Evolutionary conservation across 257 asterid species (phyloP), one percentile per base, ranked within the genome.

Genomic region (Scutellaria galericulata): DNA sequence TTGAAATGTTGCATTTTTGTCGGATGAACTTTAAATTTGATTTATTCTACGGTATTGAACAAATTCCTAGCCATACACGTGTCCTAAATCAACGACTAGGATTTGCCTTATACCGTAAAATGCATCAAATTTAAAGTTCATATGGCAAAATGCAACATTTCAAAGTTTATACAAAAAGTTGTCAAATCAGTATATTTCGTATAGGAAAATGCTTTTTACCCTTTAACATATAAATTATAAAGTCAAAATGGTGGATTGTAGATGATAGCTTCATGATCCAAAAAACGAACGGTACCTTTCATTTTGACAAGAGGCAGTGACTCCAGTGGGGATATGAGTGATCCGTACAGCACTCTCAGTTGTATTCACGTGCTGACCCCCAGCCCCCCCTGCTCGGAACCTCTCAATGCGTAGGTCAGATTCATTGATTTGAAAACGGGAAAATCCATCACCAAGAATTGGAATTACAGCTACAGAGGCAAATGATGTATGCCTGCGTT

Each of bases 401-500:
- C 98, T 86, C 54, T 92, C 99, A 18, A 95, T 85, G 40, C 84
- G 80, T 42, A 95, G 90, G 83, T 90, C 98, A 20, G 97, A 92
- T 64, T 95, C 99, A 54, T 88, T 89, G 57, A 95, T 92, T 77
- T 95, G 95, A 61, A 83, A 82, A 31, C 58, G 92, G 50, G 96
- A 81, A 78, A 79, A 86, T 44, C 83, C 97, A 22, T 86, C 96
- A 0, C 96, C 96, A 11, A 92, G 86, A 73, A 95, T 95, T 48
- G 99, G 99, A 66, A 87, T 92, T 40, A 90, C 98, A 9, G 99
- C 99, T 63, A 95, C 93, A 5, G 98, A 94, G 64, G 95, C 96
- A 79, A 95, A 90, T 46, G 99, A 95, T 60, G 99, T 95, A 74
- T 95, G 99, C 74, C 98, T 83, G 42, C 98, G 89, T 68, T 92